Evolutionary conservation across 2,329 filamentous ascomycete genomes (phyloP).

Genomic region (Monosporascus sp.): DNA sequence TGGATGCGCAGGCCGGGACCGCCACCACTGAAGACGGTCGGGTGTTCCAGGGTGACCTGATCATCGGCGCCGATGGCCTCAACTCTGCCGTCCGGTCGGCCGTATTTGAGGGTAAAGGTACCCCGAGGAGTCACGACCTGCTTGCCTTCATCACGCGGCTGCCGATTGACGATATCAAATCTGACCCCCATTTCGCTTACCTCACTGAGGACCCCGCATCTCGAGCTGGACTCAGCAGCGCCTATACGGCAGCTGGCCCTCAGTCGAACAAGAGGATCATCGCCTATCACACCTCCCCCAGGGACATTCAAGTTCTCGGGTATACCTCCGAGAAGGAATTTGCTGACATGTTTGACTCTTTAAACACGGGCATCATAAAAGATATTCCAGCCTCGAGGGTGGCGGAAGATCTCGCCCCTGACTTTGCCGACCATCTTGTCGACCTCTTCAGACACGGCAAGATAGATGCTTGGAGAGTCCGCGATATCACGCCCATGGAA

Average conservation of each 20-base stretch:
- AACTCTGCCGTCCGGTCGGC: conserved; percentile 11
- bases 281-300: conserved; percentile 12
- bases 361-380: conserved; percentile 14
- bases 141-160: conserved; percentile 14
- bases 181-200: conserved; percentile 10
- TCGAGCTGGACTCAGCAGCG: conserved; percentile 12
- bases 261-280: conserved; percentile 12
- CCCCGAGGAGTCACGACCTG: conserved; percentile 6
- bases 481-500: conserved; percentile 13
- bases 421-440: conserved; percentile 9
- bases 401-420: conserved; percentile 11
- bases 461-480: conserved; percentile 16
- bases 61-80: conserved; percentile 21
- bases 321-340: conserved; percentile 16
- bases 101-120: conserved; percentile 6
- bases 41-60: conserved; percentile 14
- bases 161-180: conserved; percentile 9
- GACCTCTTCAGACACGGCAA: conserved; percentile 10
- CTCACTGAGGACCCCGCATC: conserved; percentile 7
- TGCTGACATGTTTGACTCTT: conserved; percentile 10
- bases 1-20: conserved; percentile 13
- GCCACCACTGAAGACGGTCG: conserved; percentile 14
- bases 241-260: conserved; percentile 3
- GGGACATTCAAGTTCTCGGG: conserved; percentile 12
- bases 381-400: conserved; percentile 10